These are phyloP conservation scores for Pilobolus umbonatus DNA, from an alignment of 192 early-diverging fungal species.

Conservation along the genomic window DNA sequence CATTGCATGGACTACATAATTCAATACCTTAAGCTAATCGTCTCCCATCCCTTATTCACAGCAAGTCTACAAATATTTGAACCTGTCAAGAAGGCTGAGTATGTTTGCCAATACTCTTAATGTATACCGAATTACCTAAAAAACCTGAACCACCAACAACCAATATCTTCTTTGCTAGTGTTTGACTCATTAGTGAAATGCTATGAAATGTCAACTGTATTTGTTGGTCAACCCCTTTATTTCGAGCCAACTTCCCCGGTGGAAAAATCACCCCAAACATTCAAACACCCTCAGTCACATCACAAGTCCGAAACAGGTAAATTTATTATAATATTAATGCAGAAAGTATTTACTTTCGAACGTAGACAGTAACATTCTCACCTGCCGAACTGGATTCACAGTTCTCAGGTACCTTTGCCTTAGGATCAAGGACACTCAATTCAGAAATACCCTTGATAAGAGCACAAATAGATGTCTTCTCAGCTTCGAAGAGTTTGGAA, in stretches of 20 bases:
- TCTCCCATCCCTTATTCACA: slow-evolving; percentile 41
- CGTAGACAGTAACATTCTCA: slow-evolving; percentile 13
- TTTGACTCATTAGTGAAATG: no score
- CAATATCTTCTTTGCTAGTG: slow-evolving; percentile 38
- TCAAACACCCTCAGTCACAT: no score
- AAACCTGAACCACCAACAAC: slow-evolving; percentile 63
- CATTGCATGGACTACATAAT: not conserved
- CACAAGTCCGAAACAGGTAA: no score
- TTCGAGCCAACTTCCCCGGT: no score
- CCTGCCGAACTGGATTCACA: slow-evolving; percentile 42
- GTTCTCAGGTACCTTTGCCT: slow-evolving; percentile 63
- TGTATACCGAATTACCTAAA: slow-evolving; percentile 38
- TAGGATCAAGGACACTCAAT: slow-evolving; percentile 53
- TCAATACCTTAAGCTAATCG: slow-evolving; percentile 47
- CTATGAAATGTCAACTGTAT: no score
- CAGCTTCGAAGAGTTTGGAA: slow-evolving; percentile 46
- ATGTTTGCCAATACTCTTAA: not conserved
- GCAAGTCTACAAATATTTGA: slow-evolving; percentile 43
- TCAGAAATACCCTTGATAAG: slow-evolving; percentile 72
- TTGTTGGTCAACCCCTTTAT: no score
- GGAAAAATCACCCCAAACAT: no score
- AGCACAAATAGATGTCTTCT: slow-evolving; percentile 61
- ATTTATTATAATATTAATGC: no score
- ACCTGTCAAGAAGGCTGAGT: slow-evolving; percentile 23
- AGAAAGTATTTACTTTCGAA: slow-evolving; percentile 14